Base-by-base conservation (phyloP, 179 eudicot genomes). In the Gypsophila paniculata region DNA sequence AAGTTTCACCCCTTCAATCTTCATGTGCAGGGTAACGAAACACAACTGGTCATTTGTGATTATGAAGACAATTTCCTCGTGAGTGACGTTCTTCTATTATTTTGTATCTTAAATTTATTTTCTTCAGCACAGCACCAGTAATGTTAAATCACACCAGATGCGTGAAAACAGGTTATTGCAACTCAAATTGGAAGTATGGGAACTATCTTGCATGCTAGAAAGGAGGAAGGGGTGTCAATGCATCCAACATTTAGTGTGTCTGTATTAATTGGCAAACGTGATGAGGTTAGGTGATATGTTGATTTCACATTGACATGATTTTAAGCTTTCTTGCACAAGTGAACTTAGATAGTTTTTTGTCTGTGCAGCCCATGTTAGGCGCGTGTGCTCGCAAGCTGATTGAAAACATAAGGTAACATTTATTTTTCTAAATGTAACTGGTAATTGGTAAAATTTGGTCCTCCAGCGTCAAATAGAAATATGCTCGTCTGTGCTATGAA, bases 111-210 rank as follows among this genome's bases (percentile, higher is more conserved):
- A 15, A 48, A 5, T 21, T 26, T 2, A 49, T 67, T 67, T 65
- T 11, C 32, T 19, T 1, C 21, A 42, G 6, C 18, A 44, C 39
- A 62, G 18, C 26, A 44, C 17, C 6, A 1, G 49, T n/a, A 67
- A 48, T 23, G 32, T 8, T 18, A 36, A n/a, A 39, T 39, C 36
- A 65, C 44, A 65, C 44, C 21, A 48, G 38, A 25, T 12, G 42
- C 21, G 21, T 67, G 71, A 8, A 66, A 67, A 48, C 58, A 67
- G 71, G 71, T 67, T 12, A 25, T 67, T 67, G 71, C 42, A 4
- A 67, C 71, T 67, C 71, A 67, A 48, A 67, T 67, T 12, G 71
- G 71, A n/a, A 67, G 58, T 25, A 65, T 65, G 69, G 69, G 69
- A 21, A 65, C 69, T 18, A 14, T 65, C 32, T 21, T 65, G 18